phyloP scores from a whole-genome alignment of 371 early-diverging fungal species.

The Mucor mucedo region DNA sequence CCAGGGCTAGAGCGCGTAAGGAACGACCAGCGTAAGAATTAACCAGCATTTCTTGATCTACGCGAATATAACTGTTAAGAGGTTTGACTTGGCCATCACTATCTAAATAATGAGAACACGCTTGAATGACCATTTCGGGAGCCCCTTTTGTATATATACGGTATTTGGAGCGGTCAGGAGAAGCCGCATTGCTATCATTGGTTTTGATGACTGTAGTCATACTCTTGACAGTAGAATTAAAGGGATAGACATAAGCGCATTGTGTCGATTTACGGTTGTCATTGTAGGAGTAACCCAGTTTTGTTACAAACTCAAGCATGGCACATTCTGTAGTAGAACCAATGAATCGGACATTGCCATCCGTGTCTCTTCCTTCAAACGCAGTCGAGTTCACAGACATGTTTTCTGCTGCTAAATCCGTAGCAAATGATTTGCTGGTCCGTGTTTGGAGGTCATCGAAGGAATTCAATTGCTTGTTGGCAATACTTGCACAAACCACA shows the following conservation, averaged over 20 bases:
- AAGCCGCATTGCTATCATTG: not conserved
- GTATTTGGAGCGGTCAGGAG: not conserved
- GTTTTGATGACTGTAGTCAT: not conserved
- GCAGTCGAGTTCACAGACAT: not conserved
- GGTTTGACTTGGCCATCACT: not conserved
- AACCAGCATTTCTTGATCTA: not conserved
- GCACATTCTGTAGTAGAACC: conserved; percentile 1
- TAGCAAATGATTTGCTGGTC: not conserved
- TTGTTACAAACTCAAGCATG: not conserved
- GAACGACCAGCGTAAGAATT: not conserved
- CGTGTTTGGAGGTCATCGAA: not conserved
- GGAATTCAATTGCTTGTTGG: not conserved
- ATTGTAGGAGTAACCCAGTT: not conserved
- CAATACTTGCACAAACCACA: not conserved
- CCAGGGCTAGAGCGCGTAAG: not conserved
- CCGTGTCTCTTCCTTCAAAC: not conserved
- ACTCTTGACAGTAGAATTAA: not conserved
- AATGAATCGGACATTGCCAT: not conserved
- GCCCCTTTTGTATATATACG: not conserved
- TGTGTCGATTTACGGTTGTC: not conserved
- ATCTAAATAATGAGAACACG: not conserved
- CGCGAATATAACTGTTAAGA: not conserved
- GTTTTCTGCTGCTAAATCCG: not conserved
- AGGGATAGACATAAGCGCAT: not conserved
- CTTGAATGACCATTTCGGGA: not conserved